A percentile compares a stretch with the other conserved stretches of the same genome.
phyloP scores from a whole-genome alignment of 1,284 basidiomycete species.

The Rugosomyces carneus region DNA sequence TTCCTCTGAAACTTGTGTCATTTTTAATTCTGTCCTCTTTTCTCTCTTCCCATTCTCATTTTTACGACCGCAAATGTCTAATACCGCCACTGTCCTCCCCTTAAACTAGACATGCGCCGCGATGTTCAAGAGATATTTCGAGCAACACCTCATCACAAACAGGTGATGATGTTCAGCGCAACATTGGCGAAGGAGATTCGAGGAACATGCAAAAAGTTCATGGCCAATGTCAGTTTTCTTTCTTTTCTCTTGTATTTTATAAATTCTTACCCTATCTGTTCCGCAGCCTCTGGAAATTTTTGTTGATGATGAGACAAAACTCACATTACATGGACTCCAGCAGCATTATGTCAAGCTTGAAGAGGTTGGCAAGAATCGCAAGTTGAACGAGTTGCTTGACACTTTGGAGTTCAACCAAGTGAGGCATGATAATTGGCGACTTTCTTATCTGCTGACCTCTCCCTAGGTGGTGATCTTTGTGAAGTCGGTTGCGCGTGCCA shows the following conservation, averaged over 20 bases:
- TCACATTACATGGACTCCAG: slow-evolving; percentile 97
- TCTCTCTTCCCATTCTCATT: slow-evolving; percentile 24
- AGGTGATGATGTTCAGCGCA: slow-evolving; percentile 99
- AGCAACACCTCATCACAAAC: slow-evolving; percentile 99
- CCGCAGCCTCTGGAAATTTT: slow-evolving; percentile 96
- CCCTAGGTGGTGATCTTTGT: slow-evolving; percentile 96
- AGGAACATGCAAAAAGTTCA: slow-evolving; percentile 99
- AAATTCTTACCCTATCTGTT: slow-evolving; percentile 10
- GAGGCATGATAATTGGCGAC: neutral
- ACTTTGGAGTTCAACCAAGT: slow-evolving; percentile 99
- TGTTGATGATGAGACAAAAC: slow-evolving; percentile 98
- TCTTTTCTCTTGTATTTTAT: neutral
- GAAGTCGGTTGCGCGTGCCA: slow-evolving; percentile 95
- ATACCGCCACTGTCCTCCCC: slow-evolving; percentile 51
- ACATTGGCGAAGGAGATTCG: slow-evolving; percentile 97
- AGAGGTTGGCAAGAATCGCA: slow-evolving; percentile 95
- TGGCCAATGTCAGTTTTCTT: slow-evolving; percentile 82
- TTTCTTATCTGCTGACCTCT: slow-evolving; percentile 2
- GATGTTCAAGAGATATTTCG: slow-evolving; percentile 99
- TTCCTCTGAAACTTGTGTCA: slow-evolving; percentile 15
- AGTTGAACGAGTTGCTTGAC: slow-evolving; percentile 95
- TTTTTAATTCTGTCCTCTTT: slow-evolving; percentile 19
- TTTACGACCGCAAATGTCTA: slow-evolving; percentile 53
- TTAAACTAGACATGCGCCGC: slow-evolving; percentile 95
- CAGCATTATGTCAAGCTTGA: slow-evolving; percentile 98